Evolutionary conservation across 805 yeast species (phyloP).

Genomic region (Wickerhamomyces bisporus): DNA sequence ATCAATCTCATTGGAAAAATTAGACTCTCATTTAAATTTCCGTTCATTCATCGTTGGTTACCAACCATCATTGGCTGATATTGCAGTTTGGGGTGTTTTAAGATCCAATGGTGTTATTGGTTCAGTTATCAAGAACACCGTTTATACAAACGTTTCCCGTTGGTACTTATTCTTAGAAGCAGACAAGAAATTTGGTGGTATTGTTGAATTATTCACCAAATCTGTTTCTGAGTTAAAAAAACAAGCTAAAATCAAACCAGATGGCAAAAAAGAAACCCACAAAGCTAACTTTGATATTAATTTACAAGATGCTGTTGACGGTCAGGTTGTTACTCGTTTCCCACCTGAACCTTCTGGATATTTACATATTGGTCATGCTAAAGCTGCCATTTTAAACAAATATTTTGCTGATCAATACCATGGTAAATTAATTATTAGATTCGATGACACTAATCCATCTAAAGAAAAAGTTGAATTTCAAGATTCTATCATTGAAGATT

Average conservation of each 20-base stretch:
- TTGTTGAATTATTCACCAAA: slow-evolving; percentile 62
- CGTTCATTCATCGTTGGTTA: slow-evolving; percentile 74
- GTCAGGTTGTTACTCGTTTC: slow-evolving; percentile 96
- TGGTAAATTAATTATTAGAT: slow-evolving; percentile 94
- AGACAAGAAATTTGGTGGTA: slow-evolving; percentile 61
- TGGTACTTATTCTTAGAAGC: slow-evolving; percentile 82
- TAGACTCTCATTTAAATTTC: slow-evolving; percentile 80
- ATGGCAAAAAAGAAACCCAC: slow-evolving; percentile 74
- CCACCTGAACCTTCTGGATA: slow-evolving; percentile 99
- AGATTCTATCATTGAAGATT: slow-evolving; percentile 90
- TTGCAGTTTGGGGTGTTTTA: slow-evolving; percentile 89
- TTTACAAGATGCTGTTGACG: slow-evolving; percentile 84
- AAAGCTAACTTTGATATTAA: slow-evolving; percentile 95
- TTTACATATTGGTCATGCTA: slow-evolving; percentile 98
- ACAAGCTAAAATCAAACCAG: slow-evolving; percentile 44
- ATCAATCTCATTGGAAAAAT: slow-evolving; percentile 67
- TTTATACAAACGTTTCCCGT: slow-evolving; percentile 82
- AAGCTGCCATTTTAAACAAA: slow-evolving; percentile 95
- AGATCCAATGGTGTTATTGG: slow-evolving; percentile 93
- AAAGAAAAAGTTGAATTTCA: slow-evolving; percentile 95
- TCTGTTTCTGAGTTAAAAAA: slow-evolving; percentile 72
- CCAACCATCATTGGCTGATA: slow-evolving; percentile 68
- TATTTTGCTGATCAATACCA: slow-evolving; percentile 94
- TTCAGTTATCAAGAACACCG: slow-evolving; percentile 79
- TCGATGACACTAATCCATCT: slow-evolving; percentile 97